These are phyloP conservation scores for Mycena rebaudengoi DNA, from an alignment of 768 basidiomycete genomes.

Conservation along the genomic window DNA sequence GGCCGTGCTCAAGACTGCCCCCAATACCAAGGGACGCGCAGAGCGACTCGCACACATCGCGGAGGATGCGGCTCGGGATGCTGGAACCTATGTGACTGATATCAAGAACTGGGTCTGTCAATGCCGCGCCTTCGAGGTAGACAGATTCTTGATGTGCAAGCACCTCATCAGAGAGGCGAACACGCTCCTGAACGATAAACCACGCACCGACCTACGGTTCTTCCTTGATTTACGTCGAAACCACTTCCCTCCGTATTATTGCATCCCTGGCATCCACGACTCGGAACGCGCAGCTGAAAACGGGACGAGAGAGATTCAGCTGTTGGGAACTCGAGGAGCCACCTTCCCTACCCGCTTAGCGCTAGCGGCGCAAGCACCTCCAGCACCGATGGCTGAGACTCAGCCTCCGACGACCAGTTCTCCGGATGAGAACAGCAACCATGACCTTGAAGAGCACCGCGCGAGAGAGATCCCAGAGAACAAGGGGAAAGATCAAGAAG, in stretches of 20 bases:
- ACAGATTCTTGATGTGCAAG: slow-evolving; percentile 29
- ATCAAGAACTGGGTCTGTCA: slow-evolving; percentile 28
- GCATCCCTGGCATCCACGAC: neutral
- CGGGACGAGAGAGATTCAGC: neutral
- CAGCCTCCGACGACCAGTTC: too few relatives aligned
- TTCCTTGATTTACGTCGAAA: slow-evolving; percentile 12
- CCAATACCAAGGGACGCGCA: neutral
- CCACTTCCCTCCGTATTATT: slow-evolving; percentile 22
- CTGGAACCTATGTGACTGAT: slow-evolving; percentile 24
- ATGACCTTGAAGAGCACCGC: too few relatives aligned
- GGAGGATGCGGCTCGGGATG: slow-evolving; percentile 15
- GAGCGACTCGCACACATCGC: slow-evolving; percentile 16
- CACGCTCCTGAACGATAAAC: slow-evolving; percentile 14
- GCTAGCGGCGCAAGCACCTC: neutral
- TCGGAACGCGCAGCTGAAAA: neutral
- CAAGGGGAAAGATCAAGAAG: too few relatives aligned
- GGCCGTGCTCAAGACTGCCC: slow-evolving; percentile 4
- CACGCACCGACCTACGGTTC: slow-evolving; percentile 18
- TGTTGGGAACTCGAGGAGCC: neutral
- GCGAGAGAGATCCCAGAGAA: too few relatives aligned
- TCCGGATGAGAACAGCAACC: too few relatives aligned
- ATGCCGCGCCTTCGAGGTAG: neutral
- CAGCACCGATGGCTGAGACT: too few relatives aligned
- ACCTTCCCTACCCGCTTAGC: neutral
- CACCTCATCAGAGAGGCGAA: slow-evolving; percentile 28